Percentiles rank a stretch among this genome's conserved stretches.
These are phyloP conservation scores for Biancaea sappan DNA, from an alignment of 306 rosid genomes.

Conservation along the genomic window DNA sequence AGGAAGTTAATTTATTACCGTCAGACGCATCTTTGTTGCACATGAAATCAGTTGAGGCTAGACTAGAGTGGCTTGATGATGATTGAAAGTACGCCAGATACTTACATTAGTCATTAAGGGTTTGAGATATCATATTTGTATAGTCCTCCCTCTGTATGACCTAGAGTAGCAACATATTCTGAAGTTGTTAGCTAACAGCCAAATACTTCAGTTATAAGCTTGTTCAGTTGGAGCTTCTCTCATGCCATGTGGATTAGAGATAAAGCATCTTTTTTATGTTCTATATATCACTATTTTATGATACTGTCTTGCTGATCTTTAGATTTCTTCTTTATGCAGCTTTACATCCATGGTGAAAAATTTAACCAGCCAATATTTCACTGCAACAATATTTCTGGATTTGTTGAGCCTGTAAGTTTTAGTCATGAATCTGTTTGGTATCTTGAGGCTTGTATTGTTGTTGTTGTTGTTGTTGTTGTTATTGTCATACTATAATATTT, in stretches of 20 bases:
- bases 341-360: slow-evolving; percentile 73
- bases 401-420: slow-evolving; percentile 86
- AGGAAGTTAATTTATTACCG: not conserved
- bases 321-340: slow-evolving; percentile 55
- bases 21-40: not conserved
- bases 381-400: slow-evolving; percentile 97
- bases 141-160: not conserved
- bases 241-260: not conserved
- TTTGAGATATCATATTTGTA: not conserved
- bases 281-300: not conserved
- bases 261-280: not conserved
- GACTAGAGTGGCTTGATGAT: not conserved
- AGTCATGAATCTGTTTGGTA: not conserved
- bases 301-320: slow-evolving; percentile 16
- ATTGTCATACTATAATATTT: not conserved
- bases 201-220: not conserved
- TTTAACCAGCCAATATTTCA: slow-evolving; percentile 94
- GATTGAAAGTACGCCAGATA: not conserved
- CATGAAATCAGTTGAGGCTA: not conserved
- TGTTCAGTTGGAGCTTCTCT: slow-evolving; percentile 9
- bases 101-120: not conserved
- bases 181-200: not conserved
- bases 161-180: not conserved
- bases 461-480: not conserved
- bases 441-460: not conserved